Evolutionary conservation across 2,329 filamentous ascomycete species (phyloP), one percentile per base, ranked within the genome.

Genomic region (Aureobasidium mangrovei): DNA sequence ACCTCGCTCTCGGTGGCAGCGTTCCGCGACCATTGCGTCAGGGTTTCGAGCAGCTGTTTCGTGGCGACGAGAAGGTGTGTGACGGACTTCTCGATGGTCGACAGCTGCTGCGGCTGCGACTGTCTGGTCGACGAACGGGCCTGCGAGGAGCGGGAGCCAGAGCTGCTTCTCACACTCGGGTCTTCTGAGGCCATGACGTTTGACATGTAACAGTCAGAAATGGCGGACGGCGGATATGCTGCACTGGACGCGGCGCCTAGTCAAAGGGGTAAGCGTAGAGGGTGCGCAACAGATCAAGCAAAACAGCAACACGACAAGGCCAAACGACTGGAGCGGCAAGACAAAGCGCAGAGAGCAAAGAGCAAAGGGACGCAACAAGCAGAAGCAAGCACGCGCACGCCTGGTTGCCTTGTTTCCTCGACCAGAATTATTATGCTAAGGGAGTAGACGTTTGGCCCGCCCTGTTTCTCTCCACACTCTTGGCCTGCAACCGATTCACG

Each of bases 61-160:
- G 93, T 98, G 35, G 93, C 93, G 61, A 98, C 91, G 35, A 98
- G 83, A 42, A 98, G 85, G 69, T 98, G 93, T 8, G 91, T 96
- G 60, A 98, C 93, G 69, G 91, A 96, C 76, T 96, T 97, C 75
- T 98, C 93, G 71, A 98, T 98, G 70, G 95, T 91, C 51, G 91
- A 96, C 61, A 98, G 80, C 62, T 88, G 77, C 76, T 88, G 76
- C 75, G 83, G 75, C 29, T 44, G 41, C 71, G 82, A 65, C 59
- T 62, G 36, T 2, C 32, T 38, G 9, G 31, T 55, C 61, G 57
- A 40, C 7, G 43, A 60, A 42, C 66, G 59, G 57, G 69, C 70
- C 59, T 74, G 73, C n/a, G 68, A 68, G 28, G 84, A 82, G 65
- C 83, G 81, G 56, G 55, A 39, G 49, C 49, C 53, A 44, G 49